A percentile compares a stretch with the other conserved stretches of the same genome.
These are phyloP conservation scores for Exophiala oligosperma DNA, from an alignment of 2,329 filamentous ascomycete species.

Conservation along the genomic window DNA sequence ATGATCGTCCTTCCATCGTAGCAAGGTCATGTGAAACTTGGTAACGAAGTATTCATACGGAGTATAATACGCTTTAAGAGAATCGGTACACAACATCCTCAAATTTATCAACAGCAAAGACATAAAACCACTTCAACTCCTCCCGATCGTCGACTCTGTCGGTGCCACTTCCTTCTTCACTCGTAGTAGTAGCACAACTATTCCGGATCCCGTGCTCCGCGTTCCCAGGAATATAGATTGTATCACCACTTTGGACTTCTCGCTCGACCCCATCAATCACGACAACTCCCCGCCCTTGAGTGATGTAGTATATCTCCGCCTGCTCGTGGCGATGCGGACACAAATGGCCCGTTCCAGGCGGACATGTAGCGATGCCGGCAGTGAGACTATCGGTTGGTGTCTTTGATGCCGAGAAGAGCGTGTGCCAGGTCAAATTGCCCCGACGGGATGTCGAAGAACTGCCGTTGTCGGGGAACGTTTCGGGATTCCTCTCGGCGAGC, in stretches of 20 bases:
- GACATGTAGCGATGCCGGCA: conserved; percentile 40
- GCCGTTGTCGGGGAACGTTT: neutral
- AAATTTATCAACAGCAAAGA: conserved; percentile 41
- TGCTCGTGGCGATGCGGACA: conserved; percentile 43
- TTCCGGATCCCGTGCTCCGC: conserved; percentile 45
- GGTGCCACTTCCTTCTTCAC: too few species aligned
- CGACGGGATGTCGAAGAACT: neutral
- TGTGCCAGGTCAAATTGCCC: conserved; percentile 40
- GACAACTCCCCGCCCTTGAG: conserved; percentile 39
- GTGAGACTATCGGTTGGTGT: conserved; percentile 40
- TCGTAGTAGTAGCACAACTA: neutral
- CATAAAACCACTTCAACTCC: conserved; percentile 43
- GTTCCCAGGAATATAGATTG: conserved; percentile 45
- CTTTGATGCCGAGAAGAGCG: conserved; percentile 37
- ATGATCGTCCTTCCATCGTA: too few species aligned
- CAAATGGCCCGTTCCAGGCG: conserved; percentile 36
- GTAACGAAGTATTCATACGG: too few species aligned
- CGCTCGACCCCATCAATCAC: conserved; percentile 39
- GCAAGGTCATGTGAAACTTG: too few species aligned
- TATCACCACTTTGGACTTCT: conserved; percentile 35
- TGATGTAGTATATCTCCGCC: conserved; percentile 46
- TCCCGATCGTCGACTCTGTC: conserved; percentile 13
- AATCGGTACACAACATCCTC: conserved; percentile 43
- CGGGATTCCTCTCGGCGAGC: neutral
- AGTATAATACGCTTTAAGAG: neutral